Percentiles rank a stretch among this genome's conserved stretches.
These are phyloP conservation scores for Clitoria ternatea DNA, from an alignment of 306 rosid genomes.

Conservation along the genomic window DNA sequence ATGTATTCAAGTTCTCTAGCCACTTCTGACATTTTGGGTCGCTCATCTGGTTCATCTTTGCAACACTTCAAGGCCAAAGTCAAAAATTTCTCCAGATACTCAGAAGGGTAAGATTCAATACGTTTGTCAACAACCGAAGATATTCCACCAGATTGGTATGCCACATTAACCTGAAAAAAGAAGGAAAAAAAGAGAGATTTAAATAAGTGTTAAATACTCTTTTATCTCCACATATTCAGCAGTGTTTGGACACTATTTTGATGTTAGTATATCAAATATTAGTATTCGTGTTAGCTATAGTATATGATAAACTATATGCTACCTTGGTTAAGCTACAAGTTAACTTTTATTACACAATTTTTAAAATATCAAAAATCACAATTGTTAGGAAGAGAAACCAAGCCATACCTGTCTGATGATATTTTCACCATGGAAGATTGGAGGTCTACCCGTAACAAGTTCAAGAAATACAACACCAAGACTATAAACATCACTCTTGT, in stretches of 20 bases:
- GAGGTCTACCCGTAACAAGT: conserved; percentile 75
- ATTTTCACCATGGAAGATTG: conserved; percentile 87
- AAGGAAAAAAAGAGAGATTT: neutral
- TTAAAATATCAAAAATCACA: too few relatives aligned
- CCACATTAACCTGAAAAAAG: conserved; percentile 49
- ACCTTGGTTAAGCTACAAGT: neutral
- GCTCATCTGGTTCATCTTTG: conserved; percentile 60
- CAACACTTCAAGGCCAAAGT: conserved; percentile 70
- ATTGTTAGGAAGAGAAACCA: neutral
- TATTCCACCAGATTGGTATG: conserved; percentile 52
- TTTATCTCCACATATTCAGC: neutral
- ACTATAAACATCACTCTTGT: conserved; percentile 92
- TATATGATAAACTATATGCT: neutral
- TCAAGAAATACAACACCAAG: conserved; percentile 90
- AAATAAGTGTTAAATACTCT: neutral
- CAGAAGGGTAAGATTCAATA: conserved; percentile 67
- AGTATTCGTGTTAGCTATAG: neutral
- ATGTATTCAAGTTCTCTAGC: conserved; percentile 74
- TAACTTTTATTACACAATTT: too few relatives aligned
- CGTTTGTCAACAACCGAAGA: conserved; percentile 53
- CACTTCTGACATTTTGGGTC: conserved; percentile 83
- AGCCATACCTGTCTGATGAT: conserved; percentile 78
- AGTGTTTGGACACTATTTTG: neutral
- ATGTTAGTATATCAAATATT: neutral
- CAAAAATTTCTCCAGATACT: conserved; percentile 51